phyloP scores from a whole-genome alignment of 2,329 filamentous ascomycete genomes.

The Xylariaceae sp. region DNA sequence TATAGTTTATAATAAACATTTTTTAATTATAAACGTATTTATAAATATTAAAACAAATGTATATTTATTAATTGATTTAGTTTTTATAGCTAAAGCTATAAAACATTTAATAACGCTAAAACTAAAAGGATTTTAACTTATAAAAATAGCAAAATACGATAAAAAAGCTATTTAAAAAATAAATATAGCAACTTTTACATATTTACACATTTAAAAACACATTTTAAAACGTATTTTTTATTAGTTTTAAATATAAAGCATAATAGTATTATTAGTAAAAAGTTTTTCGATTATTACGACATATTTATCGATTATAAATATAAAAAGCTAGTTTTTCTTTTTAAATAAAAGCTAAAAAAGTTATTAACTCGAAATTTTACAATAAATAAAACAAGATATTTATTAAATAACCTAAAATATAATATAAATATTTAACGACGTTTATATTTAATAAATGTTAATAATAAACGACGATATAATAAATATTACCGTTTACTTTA shows the following conservation, averaged over 20 bases:
- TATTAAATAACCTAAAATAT: neutral
- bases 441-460: too few species aligned
- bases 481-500: neutral
- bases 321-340: neutral
- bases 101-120: neutral
- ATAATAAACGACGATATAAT: neutral
- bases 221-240: neutral
- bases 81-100: too few species aligned
- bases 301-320: too few species aligned
- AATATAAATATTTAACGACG: neutral
- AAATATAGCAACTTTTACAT: neutral
- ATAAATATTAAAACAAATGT: too few species aligned
- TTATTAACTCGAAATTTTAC: neutral
- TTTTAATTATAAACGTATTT: too few species aligned
- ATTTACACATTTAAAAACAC: neutral
- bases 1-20: too few species aligned
- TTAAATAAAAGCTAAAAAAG: neutral
- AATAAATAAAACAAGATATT: neutral
- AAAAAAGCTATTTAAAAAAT: neutral
- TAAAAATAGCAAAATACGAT: neutral
- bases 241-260: neutral
- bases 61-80: too few species aligned
- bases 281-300: too few species aligned
- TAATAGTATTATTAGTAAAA: neutral
- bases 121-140: neutral